These are phyloP conservation scores for Breviolum minutum DNA, from an alignment of 73 alveolate species.

Conservation along the genomic window DNA sequence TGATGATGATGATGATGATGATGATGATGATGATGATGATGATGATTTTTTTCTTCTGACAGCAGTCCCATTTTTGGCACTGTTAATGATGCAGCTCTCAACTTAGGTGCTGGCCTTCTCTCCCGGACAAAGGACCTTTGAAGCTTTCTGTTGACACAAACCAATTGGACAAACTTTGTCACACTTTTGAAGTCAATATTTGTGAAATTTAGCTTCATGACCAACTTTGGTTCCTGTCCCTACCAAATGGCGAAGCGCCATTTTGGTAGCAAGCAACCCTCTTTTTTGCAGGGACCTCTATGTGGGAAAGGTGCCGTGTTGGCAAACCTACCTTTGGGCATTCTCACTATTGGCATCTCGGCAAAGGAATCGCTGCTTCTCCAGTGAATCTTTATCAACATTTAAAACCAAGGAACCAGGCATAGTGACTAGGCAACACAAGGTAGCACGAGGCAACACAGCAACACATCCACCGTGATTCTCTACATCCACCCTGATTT, in stretches of 20 bases:
- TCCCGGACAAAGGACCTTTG: constrained; percentile 50
- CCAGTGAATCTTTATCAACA: no score
- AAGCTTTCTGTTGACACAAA: neutral
- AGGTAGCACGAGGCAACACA: no score
- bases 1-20: no score
- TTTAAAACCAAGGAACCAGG: no score
- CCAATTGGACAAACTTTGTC: no score
- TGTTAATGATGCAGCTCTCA: neutral
- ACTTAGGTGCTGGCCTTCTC: constrained; percentile 49
- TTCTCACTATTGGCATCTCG: constrained; percentile 35
- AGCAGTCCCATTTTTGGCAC: no score
- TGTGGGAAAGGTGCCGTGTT: constrained; percentile 92
- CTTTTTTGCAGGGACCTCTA: constrained; percentile 44
- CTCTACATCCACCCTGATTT: neutral
- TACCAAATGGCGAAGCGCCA: neutral
- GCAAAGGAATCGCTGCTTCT: neutral
- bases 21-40: neutral
- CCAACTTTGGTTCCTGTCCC: neutral
- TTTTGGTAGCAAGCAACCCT: neutral
- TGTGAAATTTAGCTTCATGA: neutral
- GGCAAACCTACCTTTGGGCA: constrained; percentile 78
- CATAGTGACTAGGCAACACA: neutral
- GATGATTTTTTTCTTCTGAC: neutral
- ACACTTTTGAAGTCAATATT: neutral
- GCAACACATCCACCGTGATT: neutral